A percentile compares a stretch with the other conserved stretches of the same genome.
Evolutionary conservation across 768 basidiomycete genomes (phyloP).

Genomic region (Multifurca ochricompacta): DNA sequence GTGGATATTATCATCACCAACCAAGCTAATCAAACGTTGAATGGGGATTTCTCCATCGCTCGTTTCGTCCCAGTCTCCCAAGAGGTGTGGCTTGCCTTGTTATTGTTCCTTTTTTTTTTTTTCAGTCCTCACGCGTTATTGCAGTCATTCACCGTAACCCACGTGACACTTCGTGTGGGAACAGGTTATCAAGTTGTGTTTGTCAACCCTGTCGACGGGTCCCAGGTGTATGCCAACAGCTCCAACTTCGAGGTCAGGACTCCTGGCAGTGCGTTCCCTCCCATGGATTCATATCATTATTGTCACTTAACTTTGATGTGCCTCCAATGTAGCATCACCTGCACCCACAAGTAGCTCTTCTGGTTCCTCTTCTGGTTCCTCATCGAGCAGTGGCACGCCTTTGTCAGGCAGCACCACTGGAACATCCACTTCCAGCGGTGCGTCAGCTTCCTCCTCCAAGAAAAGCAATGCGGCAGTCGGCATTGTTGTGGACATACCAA

Average conservation of each 20-base stretch:
- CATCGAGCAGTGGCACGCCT: not conserved
- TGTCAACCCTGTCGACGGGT: conserved; percentile 28
- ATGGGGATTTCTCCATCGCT: conserved; percentile 32
- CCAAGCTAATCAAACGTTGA: conserved; percentile 27
- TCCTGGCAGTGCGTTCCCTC: conserved; percentile 30
- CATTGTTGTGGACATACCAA: not conserved
- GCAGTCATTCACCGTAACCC: conserved; percentile 25
- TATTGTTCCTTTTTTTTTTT: not conserved
- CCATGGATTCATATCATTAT: not conserved
- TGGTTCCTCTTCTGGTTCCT: not conserved
- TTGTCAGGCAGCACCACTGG: conserved; percentile 1
- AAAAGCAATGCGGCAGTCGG: not conserved
- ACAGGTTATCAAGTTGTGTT: conserved; percentile 31
- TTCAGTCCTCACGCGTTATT: conserved; percentile 21
- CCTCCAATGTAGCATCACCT: conserved; percentile 6
- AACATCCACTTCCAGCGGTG: not conserved
- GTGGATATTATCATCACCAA: conserved; percentile 31
- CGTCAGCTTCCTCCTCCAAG: conserved; percentile 1
- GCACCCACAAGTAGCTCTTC: conserved; percentile 4
- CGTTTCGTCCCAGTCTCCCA: conserved; percentile 27
- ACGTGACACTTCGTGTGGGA: conserved; percentile 29
- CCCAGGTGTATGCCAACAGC: conserved; percentile 29
- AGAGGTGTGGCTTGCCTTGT: conserved; percentile 19
- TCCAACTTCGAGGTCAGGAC: conserved; percentile 30
- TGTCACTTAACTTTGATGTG: not conserved